Conservation (phyloP, 176 grass and related monocot genomes). For the Cocos nucifera region DNA sequence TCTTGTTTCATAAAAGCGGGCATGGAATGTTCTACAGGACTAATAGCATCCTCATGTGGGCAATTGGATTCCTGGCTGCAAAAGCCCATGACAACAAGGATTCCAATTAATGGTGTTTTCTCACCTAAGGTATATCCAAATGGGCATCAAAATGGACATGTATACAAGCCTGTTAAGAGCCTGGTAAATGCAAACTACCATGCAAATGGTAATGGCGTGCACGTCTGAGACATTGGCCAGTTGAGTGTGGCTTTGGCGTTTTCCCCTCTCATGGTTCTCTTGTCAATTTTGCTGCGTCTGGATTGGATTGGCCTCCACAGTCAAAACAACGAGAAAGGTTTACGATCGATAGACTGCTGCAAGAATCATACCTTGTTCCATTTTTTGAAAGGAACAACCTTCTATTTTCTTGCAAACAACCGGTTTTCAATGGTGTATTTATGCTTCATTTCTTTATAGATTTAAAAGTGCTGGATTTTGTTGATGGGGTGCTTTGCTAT, state of each 20-base stretch:
- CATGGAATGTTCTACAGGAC: slow-evolving; percentile 29
- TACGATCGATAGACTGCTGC: too few relatives aligned
- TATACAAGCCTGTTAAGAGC: slow-evolving; percentile 40
- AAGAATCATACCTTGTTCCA: too few relatives aligned
- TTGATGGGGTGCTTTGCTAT: too few relatives aligned
- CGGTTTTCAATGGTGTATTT: too few relatives aligned
- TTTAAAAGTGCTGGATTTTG: too few relatives aligned
- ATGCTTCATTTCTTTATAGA: too few relatives aligned
- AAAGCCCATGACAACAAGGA: not conserved
- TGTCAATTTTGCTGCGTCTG: slow-evolving; percentile 17
- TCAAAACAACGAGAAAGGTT: too few relatives aligned
- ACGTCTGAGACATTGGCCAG: slow-evolving; percentile 28
- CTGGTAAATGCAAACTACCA: slow-evolving; percentile 53
- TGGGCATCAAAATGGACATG: slow-evolving; percentile 46
- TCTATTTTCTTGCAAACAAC: too few relatives aligned
- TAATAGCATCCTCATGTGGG: slow-evolving; percentile 62
- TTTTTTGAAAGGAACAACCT: too few relatives aligned
- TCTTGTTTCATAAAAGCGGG: not conserved
- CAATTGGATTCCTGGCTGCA: slow-evolving; percentile 51
- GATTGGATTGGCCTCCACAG: slow-evolving; percentile 25
- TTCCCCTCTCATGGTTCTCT: slow-evolving; percentile 17
- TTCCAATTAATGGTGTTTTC: not conserved
- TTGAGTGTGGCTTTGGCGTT: slow-evolving; percentile 18
- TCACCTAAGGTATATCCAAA: slow-evolving; percentile 34
- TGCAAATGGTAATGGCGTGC: slow-evolving; percentile 62